Evolutionary conservation across 768 basidiomycete species (phyloP), one percentile per base, ranked within the genome.

Genomic region (Cubamyces lactineus): DNA sequence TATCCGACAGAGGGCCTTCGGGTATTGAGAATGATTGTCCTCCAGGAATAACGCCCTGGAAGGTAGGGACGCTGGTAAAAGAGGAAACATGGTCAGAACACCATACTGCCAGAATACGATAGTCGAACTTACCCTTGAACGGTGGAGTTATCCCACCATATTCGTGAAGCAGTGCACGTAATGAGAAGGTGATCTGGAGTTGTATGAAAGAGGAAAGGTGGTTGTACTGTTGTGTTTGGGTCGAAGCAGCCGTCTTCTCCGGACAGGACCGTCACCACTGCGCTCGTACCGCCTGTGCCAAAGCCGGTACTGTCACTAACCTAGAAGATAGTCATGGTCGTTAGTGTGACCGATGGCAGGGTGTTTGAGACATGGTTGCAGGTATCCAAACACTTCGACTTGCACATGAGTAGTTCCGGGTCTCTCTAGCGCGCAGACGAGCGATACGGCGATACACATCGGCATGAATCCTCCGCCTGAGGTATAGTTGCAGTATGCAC

Each of bases 41-140:
- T 0, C 91, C 92, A 1, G 92, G 92, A 34, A 93, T 92, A 45
- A 91, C 78, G 3, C 89, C 89, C 24, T 84, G 77, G 71, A 91
- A 89, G 38, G 72, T 80, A n/a, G 85, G 80, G 0, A 70, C 83
- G 16, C 89, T 89, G 45, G n/a, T n/a, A n/a, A n/a, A n/a, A n/a
- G n/a, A n/a, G n/a, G n/a, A n/a, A n/a, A n/a, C n/a, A n/a, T n/a
- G n/a, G n/a, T n/a, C n/a, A n/a, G n/a, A n/a, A n/a, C n/a, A n/a
- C n/a, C 40, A 23, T 50, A 23, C 12, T 7, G 30, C 8, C n/a
- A 4, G 19, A 39, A n/a, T 42, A 16, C 23, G 41, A 11, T 39
- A 46, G 5, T 21, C 21, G 46, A 61, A 53, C 42, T 47, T 68
- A 87, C 86, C 85, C 86, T 72, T 83, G 73, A 0, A 87, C 82